Base-by-base conservation (phyloP, 116 monocot species). In the Iris pallida region DNA sequence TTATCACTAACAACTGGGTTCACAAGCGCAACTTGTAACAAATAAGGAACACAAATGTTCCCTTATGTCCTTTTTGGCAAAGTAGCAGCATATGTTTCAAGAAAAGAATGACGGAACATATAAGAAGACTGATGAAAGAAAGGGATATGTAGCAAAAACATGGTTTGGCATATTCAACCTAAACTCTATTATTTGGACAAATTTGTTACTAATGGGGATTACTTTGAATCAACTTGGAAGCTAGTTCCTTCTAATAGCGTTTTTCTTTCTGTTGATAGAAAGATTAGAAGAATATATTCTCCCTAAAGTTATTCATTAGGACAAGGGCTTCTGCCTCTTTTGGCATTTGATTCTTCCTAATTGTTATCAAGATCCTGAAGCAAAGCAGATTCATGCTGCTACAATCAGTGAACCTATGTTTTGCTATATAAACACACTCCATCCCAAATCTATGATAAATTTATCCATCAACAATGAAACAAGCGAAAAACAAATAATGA, bases 281-380 rank as follows among this genome's bases (percentile, higher is more conserved):
- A 48, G 47, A 4, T 3, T 7, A 49, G 42, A 20, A 7, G 66
- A 66, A 66, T 53, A 53, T 66, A 66, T 66, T 40, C 65, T 49
- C 53, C 41, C 14, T 30, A 20, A 20, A 1, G 14, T 11, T 4
- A 13, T 16, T 46, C 4, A 44, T 8, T 40, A 61, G 60, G 7
- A 14, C 43, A 45, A 3, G 4, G 14, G n/a, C n/a, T 45, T 1
- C 16, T 15, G 45, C 45, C 16, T 57, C 54, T 57, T 57, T 17
- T 57, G 7, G 60, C 60, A 61, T 61, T 61, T 61, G 60, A 61
- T 61, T 42, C 60, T n/a, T 61, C 7, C 14, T 18, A 61, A 51
- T 65, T 51, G 13, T 51, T 51, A 1, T 51, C 13, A 9, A 2
- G 11, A 9, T 51, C 49, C 19, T 20, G 18, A 65, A 52, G 49